These are phyloP conservation scores for Pseudomassariella vexata DNA, from an alignment of 2,329 filamentous ascomycete genomes.

Conservation along the genomic window DNA sequence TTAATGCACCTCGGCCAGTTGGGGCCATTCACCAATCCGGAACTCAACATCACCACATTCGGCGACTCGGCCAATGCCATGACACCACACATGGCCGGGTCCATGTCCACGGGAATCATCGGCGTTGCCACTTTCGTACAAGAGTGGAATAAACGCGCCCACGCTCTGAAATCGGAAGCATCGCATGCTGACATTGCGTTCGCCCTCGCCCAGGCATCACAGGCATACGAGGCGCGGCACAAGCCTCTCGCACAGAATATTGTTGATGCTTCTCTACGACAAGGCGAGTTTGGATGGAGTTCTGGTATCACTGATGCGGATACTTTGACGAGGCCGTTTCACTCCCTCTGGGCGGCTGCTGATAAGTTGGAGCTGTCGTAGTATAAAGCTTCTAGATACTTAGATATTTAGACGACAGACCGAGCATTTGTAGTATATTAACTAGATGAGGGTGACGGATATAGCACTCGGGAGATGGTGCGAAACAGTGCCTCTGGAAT, in stretches of 20 bases:
- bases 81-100: constrained; percentile 2
- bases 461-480: too few relatives aligned
- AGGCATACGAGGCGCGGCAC: not conserved
- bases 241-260: not conserved
- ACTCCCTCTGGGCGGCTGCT: not conserved
- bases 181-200: not conserved
- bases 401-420: too few relatives aligned
- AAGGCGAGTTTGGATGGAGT: not conserved
- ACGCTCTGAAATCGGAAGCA: too few relatives aligned
- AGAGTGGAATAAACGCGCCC: not conserved
- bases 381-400: too few relatives aligned
- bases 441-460: too few relatives aligned
- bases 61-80: constrained; percentile 4
- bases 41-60: not conserved
- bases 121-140: constrained; percentile 2
- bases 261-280: not conserved
- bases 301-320: not conserved
- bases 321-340: not conserved
- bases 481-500: too few relatives aligned
- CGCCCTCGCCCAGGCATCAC: not conserved
- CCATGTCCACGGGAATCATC: constrained; percentile 3
- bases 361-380: not conserved
- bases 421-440: too few relatives aligned
- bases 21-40: not conserved
- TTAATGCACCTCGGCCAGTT: constrained; percentile 1